These are phyloP conservation scores for Saturnispora sanitii DNA, from an alignment of 805 yeast species.

Conservation along the genomic window DNA sequence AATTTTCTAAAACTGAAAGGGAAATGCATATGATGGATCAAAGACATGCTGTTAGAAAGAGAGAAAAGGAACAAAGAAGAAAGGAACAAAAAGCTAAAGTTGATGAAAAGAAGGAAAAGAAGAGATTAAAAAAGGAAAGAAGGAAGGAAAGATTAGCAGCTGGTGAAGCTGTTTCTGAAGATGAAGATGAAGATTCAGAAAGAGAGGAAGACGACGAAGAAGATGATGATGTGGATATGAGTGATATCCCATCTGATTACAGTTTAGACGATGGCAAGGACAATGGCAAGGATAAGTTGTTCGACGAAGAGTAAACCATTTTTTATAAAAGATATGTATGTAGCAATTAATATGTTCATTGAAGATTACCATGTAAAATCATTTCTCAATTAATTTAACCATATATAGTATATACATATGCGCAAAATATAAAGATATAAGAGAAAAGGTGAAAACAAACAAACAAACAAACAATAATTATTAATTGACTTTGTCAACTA, in stretches of 20 bases:
- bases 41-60: constrained; percentile 51
- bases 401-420: no score
- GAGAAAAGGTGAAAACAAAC: not conserved
- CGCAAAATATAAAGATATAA: not conserved
- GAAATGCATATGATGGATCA: constrained; percentile 57
- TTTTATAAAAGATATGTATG: not conserved
- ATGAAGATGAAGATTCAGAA: constrained; percentile 18
- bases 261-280: constrained; percentile 17
- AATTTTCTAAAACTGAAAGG: constrained; percentile 48
- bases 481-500: constrained; percentile 27
- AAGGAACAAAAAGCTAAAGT: constrained; percentile 74
- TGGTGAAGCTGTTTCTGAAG: constrained; percentile 26
- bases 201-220: constrained; percentile 18
- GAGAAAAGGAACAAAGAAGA: constrained; percentile 61
- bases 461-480: not conserved
- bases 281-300: constrained; percentile 18
- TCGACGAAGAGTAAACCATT: constrained; percentile 18
- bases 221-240: constrained; percentile 12
- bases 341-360: not conserved
- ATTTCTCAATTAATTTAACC: no score
- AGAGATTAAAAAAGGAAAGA: constrained; percentile 64
- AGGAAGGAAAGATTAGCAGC: constrained; percentile 32
- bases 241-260: constrained; percentile 18
- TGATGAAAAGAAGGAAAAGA: constrained; percentile 60
- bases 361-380: no score